Evolutionary conservation across 371 early-diverging fungal genomes (phyloP).

Genomic region (Syncephalis plumigaleata): DNA sequence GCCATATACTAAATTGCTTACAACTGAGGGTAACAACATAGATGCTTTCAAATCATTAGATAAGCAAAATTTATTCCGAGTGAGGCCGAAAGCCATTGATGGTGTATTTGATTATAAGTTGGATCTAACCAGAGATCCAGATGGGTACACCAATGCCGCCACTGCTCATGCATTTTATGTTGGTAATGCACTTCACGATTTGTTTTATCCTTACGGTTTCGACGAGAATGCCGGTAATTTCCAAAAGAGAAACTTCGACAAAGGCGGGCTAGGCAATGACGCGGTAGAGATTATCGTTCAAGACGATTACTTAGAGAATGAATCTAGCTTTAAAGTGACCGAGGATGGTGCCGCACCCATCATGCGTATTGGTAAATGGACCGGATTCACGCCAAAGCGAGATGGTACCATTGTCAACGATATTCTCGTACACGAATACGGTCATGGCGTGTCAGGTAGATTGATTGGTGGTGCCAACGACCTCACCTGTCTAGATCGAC

Average conservation of each 20-base stretch:
- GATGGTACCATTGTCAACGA: conserved; percentile 14
- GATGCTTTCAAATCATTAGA: no score
- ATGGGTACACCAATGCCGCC: conserved; percentile 55
- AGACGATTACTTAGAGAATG: conserved; percentile 28
- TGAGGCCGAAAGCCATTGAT: conserved; percentile 5
- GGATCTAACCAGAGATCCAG: conserved; percentile 42
- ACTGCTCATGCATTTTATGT: conserved; percentile 12
- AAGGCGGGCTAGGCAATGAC: conserved; percentile 59
- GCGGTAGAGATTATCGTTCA: conserved; percentile 86
- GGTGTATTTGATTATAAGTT: conserved; percentile 56
- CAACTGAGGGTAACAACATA: no score
- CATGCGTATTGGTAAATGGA: conserved; percentile 23
- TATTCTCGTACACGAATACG: conserved; percentile 12
- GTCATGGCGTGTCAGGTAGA: conserved; percentile 29
- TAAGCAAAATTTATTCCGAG: no score
- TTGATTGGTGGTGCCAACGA: conserved; percentile 34
- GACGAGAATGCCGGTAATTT: conserved; percentile 36
- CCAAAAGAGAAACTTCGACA: conserved; percentile 71
- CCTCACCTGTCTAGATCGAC: conserved; percentile 8
- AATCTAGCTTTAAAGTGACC: conserved; percentile 13
- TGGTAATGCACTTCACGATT: conserved; percentile 9
- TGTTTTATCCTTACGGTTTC: conserved; percentile 8
- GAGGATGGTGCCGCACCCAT: conserved; percentile 19
- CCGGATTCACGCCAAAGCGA: conserved; percentile 10
- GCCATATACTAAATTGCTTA: conserved; percentile 21